Evolutionary conservation across 2,329 filamentous ascomycete genomes (phyloP), one percentile per base, ranked within the genome.

Genomic region (Aspergillus sp.): DNA sequence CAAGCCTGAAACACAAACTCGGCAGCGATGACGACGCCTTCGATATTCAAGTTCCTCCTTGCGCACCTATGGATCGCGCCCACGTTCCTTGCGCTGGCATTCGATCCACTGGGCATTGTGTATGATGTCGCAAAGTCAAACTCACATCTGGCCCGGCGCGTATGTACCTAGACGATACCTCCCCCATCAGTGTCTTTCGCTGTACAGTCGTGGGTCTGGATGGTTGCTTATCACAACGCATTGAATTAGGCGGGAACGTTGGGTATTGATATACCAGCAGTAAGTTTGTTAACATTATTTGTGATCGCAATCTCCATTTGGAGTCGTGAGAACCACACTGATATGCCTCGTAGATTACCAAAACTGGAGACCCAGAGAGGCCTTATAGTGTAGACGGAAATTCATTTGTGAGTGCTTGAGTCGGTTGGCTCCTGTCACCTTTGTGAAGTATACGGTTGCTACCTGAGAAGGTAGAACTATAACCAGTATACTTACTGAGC

Each of bases 301-400:
- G 34, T 4, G 34, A n/a, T 37, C 12, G 12, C 34, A 5, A 37
- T 7, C 40, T 37, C 7, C 4, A 39, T 4, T 24, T 50, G 22
- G 12, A 12, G 24, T 27, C 30, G 30, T 39, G 42, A 37, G n/a
- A 17, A n/a, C 17, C 12, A 47, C 40, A 22, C 34, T 46, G n/a
- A 57, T 49, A 42, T 17, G 11, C 7, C n/a, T 44, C 19, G 24
- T 42, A 58, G 62, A 60, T 68, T 41, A 64, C 51, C 2, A 22
- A 59, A 17, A 66, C 65, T 2, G 64, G 61, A 3, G 56, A 67
- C 45, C 6, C 57, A 3, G 55, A 59, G 30, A 60, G 65, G 34
- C 66, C 65, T n/a, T 68, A 56, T 56, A 58, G 52, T 4, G 66
- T 68, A 22, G 56, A 64, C 15, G 65, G 65, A n/a, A 54, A 67